Conservation (phyloP, 148 eudicot species). For the Oxyria digyna region DNA sequence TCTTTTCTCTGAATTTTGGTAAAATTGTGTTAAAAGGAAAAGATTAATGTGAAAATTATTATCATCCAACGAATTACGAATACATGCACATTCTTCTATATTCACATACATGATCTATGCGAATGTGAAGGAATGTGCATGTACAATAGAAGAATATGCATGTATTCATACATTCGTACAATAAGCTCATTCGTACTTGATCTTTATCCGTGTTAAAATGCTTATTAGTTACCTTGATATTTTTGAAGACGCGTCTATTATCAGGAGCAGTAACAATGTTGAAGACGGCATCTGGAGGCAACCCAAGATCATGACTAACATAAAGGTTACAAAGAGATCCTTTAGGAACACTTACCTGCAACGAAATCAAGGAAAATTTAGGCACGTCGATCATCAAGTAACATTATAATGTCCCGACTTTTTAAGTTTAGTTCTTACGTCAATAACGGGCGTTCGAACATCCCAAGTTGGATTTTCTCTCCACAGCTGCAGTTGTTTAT, state of each 20-base stretch:
- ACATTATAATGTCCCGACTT: neutral
- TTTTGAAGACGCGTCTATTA: constrained; percentile 85
- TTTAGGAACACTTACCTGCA: constrained; percentile 83
- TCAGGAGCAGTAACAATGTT: constrained; percentile 87
- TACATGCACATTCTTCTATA: too few relatives aligned
- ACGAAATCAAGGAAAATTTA: neutral
- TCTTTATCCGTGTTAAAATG: too few relatives aligned
- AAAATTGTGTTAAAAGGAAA: too few relatives aligned
- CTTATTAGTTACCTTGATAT: constrained; percentile 66
- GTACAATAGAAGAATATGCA: too few relatives aligned
- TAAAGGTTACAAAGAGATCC: constrained; percentile 84
- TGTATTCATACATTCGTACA: too few relatives aligned
- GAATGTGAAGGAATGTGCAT: too few relatives aligned
- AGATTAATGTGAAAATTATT: too few relatives aligned
- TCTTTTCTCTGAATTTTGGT: neutral
- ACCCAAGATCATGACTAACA: constrained; percentile 56
- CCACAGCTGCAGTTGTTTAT: constrained; percentile 82
- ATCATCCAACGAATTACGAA: too few relatives aligned
- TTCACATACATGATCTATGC: too few relatives aligned
- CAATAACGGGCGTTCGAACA: constrained; percentile 45
- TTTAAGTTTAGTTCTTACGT: constrained; percentile 29
- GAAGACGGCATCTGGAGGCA: constrained; percentile 94
- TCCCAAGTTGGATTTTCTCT: constrained; percentile 67
- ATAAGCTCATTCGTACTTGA: too few relatives aligned
- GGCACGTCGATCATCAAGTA: neutral